Evolutionary conservation across 176 grass and related monocot species (phyloP).

Genomic region (Zoysia pacifica): DNA sequence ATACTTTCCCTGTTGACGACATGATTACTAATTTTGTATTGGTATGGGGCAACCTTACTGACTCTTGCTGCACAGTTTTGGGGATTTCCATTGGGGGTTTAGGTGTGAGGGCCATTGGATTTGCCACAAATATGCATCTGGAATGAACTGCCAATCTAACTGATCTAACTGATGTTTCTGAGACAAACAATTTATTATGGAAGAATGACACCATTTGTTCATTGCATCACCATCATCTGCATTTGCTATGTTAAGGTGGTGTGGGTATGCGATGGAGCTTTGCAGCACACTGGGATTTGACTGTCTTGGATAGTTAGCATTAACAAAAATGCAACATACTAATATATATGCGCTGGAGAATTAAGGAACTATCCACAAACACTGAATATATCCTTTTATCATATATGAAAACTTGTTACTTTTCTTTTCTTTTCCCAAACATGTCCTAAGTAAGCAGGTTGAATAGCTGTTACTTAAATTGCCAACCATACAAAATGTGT

Average conservation of each 20-base stretch:
- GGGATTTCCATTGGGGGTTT: neutral
- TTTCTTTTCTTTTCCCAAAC: neutral
- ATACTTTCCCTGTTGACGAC: neutral
- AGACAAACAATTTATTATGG: neutral
- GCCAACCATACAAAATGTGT: neutral
- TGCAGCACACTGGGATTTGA: neutral
- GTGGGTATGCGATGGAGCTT: neutral
- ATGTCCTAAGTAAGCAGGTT: neutral
- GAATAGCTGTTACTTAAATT: neutral
- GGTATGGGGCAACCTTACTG: neutral
- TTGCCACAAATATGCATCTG: neutral
- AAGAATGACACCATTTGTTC: neutral
- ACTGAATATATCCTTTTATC: neutral
- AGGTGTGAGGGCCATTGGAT: neutral
- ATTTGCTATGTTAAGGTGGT: neutral
- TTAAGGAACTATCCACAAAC: constrained; percentile 4
- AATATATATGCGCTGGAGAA: neutral
- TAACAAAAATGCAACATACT: neutral
- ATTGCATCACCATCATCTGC: neutral
- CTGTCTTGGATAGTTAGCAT: neutral
- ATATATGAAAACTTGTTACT: neutral
- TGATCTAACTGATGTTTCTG: neutral
- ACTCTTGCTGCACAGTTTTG: neutral
- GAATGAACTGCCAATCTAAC: neutral
- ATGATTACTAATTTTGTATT: neutral